Conservation (phyloP, 768 basidiomycete genomes). For the Cyclocybe aegerita region DNA sequence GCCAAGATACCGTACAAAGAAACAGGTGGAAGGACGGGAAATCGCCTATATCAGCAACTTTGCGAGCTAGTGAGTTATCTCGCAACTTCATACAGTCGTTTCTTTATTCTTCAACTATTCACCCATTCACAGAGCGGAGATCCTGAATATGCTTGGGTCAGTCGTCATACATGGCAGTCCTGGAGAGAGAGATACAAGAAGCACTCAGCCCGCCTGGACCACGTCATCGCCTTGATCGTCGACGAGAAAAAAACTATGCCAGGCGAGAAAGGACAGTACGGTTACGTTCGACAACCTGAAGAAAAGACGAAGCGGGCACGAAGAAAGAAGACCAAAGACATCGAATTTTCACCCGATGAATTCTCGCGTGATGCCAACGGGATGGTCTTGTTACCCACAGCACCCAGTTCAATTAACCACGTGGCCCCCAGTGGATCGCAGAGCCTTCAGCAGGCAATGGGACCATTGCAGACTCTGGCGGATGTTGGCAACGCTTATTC, state of each 20-base stretch:
- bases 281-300: slow-evolving; percentile 75
- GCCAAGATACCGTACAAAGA: slow-evolving; percentile 82
- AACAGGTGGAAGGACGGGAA: slow-evolving; percentile 79
- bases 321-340: slow-evolving; percentile 42
- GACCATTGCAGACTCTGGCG: slow-evolving; percentile 18
- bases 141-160: slow-evolving; percentile 78
- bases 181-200: slow-evolving; percentile 92
- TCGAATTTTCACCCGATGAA: slow-evolving; percentile 19
- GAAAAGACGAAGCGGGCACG: slow-evolving; percentile 61
- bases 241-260: slow-evolving; percentile 64
- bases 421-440: slow-evolving; percentile 11
- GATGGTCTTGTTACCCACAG: slow-evolving; percentile 4
- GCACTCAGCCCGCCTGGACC: slow-evolving; percentile 67
- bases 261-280: slow-evolving; percentile 82
- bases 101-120: slow-evolving; percentile 1
- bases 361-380: slow-evolving; percentile 5
- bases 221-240: slow-evolving; percentile 62
- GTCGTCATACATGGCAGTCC: slow-evolving; percentile 85
- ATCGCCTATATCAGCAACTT: slow-evolving; percentile 80
- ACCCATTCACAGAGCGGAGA: slow-evolving; percentile 47
- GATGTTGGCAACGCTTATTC: slow-evolving; percentile 19
- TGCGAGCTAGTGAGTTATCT: slow-evolving; percentile 57
- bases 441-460: slow-evolving; percentile 14
- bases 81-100: background rate
- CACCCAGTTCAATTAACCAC: slow-evolving; percentile 7